Base-by-base conservation (phyloP, 805 yeast species). In the Cyberlindnera nakhonratchasimensis region DNA sequence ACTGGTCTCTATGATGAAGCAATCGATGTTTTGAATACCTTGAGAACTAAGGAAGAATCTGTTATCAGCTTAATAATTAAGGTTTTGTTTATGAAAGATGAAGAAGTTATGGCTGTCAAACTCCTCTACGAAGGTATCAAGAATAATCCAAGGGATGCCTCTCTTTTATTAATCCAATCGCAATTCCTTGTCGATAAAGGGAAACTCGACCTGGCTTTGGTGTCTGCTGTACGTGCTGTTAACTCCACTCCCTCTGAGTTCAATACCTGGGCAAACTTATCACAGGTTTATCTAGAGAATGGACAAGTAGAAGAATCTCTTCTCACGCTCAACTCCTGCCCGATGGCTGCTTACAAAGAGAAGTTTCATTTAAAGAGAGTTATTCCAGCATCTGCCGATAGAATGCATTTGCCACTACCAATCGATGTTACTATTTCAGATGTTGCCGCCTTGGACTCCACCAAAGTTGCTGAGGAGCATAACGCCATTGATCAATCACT, bases 181-280 rank as follows among this genome's bases (percentile, higher is more conserved):
- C 69, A 78, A 46, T 80, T 74, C 58, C 74, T 83, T 52, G 45
- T 72, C 14, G 67, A 69, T 16, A 80, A 79, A 54, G 70, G 69
- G 29, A 64, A 77, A 43, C 61, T 66, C 28, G 82, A 80, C 42
- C 61, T 79, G 46, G 84, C 87, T 2, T 64, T 81, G 42, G 74
- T 72, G 29, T 65, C 77, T 44, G 82, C 86, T 2, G 71, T 71
- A 40, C 77, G 71, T 57, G 82, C 87, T 1, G 88, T 83, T 5
- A 79, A 80, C 53, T 71, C 81, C 2, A 71, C 84, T 1, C 95
- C 95, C 3, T 81, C 89, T 6, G 85, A 80, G 53, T 85, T 84
- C 60, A 74, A 70, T 50, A 77, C 88, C 3, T 86, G 95, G 95
- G 72, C 82, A 4, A 63, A 76, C 43, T 62, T 86, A 44, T 85